Conservation (phyloP, 169 alveolate genomes). For the Plasmodium malariae region DNA sequence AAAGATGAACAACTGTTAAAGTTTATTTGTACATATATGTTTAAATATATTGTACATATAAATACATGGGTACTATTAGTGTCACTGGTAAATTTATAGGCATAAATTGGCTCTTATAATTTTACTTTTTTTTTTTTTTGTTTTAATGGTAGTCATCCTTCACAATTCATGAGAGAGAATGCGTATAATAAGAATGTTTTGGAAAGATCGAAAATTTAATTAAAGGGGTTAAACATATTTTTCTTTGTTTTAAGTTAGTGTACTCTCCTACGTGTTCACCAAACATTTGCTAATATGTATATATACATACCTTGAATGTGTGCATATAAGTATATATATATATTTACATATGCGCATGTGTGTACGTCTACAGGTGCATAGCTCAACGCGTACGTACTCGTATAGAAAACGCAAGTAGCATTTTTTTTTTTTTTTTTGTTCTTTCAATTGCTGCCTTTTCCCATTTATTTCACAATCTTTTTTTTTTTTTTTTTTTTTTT, state of each 20-base stretch:
- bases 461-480: too few species aligned
- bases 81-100: neutral
- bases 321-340: neutral
- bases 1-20: conserved; percentile 2
- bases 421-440: too few species aligned
- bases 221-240: neutral
- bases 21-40: neutral
- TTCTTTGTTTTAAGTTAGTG: neutral
- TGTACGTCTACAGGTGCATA: neutral
- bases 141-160: neutral
- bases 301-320: neutral
- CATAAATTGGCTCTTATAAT: neutral
- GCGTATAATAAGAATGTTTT: neutral
- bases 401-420: too few species aligned
- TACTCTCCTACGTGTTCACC: too few species aligned
- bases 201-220: neutral
- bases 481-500: neutral
- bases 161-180: neutral
- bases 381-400: too few species aligned
- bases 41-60: neutral
- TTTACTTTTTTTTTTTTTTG: neutral
- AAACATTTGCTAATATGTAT: too few species aligned
- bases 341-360: neutral
- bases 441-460: too few species aligned
- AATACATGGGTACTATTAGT: neutral